Base-by-base conservation (phyloP, 2,329 filamentous ascomycete genomes). In the Pseudogymnoascus sp. region DNA sequence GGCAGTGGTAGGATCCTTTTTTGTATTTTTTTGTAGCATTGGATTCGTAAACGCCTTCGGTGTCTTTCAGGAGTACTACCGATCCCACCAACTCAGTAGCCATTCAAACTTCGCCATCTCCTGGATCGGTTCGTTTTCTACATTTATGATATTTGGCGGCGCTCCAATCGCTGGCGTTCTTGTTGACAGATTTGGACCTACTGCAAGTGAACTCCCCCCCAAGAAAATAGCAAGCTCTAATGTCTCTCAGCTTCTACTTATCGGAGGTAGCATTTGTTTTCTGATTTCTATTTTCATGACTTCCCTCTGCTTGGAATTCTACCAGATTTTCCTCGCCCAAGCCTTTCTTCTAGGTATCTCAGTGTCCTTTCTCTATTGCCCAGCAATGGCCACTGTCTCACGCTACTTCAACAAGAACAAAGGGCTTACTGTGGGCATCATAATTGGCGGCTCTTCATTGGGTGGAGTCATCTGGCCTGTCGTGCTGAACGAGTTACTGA, bases 31-130 rank as follows among this genome's bases (percentile, higher is more conserved):
- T 33, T 72, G 68, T 65, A 70, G 69, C 3, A 70, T 74, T 10
- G 74, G 74, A 14, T 73, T 70, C 62, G 59, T 74, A 44, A 75
- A 75, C 40, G 70, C 71, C 18, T 75, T 74, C 53, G 73, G 74
- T 3, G 69, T 74, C 2, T 75, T 74, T 62, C 70, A 75, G 63
- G 64, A 70, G 64, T 73, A 75, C 64, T 75, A 74, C 60, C 25
- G 33, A 2, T 61, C 60, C 16, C 60, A 64, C 1, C 62, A 65
- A 10, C 66, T 74, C 2, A 59, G 63, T 0, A 33, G 64, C 8
- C 66, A 71, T 12, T 69, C 70, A 0, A 63, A 66, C 7, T 72
- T 70, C 7, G 67, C 71, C 28, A 74, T 76, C 37, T 70, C 73
- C 25, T 75, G 72, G 72, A 69, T 75, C 28, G 72, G 72, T 3